Conservation (phyloP, 306 rosid genomes). For the Vicia villosa region DNA sequence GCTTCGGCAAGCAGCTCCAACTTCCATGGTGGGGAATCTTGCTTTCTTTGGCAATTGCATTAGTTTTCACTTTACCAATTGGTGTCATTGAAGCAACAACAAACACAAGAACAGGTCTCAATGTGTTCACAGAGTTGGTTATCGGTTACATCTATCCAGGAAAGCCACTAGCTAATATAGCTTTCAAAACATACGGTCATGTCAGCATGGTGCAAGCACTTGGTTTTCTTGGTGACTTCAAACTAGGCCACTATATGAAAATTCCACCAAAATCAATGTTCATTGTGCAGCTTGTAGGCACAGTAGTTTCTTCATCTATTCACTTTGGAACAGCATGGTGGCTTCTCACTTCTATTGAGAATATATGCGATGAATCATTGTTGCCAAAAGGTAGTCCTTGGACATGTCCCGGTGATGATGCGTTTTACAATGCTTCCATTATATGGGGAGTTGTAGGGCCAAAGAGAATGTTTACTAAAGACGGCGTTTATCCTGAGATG, state of each 20-base stretch:
- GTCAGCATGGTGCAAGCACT: constrained; percentile 73
- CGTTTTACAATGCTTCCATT: constrained; percentile 69
- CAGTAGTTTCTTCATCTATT: too few species aligned
- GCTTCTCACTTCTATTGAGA: too few species aligned
- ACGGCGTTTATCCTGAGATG: constrained; percentile 57
- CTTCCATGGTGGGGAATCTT: constrained; percentile 89
- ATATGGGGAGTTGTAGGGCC: constrained; percentile 81
- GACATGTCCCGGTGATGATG: constrained; percentile 65
- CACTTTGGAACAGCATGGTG: too few species aligned
- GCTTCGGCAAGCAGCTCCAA: constrained; percentile 77
- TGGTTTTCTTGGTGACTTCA: too few species aligned
- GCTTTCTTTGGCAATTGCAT: constrained; percentile 60
- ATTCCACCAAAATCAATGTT: too few species aligned
- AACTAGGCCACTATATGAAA: too few species aligned
- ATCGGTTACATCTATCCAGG: constrained; percentile 75
- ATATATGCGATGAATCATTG: too few species aligned
- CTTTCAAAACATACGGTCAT: constrained; percentile 74
- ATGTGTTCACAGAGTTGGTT: constrained; percentile 61
- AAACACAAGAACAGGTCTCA: constrained; percentile 57
- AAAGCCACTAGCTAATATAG: constrained; percentile 72
- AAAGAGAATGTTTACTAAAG: constrained; percentile 48
- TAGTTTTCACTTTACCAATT: constrained; percentile 70
- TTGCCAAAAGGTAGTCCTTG: constrained; percentile 70
- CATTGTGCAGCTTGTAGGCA: too few species aligned
- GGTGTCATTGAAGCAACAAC: constrained; percentile 87